phyloP scores from a whole-genome alignment of 257 asterid species.

The Gentiana macrophylla region DNA sequence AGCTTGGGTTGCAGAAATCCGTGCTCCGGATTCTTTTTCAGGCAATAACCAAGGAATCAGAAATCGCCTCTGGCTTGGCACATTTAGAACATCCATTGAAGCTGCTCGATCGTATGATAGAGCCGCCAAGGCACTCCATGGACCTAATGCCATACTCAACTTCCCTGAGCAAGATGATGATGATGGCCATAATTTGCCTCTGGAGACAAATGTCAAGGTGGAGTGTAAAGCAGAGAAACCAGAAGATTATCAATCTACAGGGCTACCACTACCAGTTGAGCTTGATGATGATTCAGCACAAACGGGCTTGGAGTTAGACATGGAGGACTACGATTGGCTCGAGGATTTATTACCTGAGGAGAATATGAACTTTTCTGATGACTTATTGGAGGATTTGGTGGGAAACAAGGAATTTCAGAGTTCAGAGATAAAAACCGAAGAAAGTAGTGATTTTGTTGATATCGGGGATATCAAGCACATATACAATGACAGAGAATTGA shows the following conservation, averaged over 20 bases:
- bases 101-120: constrained; percentile 23
- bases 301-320: background rate
- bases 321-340: background rate
- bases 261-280: background rate
- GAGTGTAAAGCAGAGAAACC: no score
- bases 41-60: background rate
- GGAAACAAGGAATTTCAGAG: background rate
- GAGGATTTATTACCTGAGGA: background rate
- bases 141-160: constrained; percentile 14
- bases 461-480: no score
- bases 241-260: background rate
- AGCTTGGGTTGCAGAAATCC: constrained; percentile 29
- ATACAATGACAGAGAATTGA: no score
- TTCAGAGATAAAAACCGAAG: background rate
- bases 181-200: no score
- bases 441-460: background rate
- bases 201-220: no score
- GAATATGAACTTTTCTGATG: no score
- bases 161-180: constrained; percentile 9
- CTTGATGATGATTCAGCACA: background rate
- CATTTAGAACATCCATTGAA: constrained; percentile 16
- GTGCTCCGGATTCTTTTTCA: constrained; percentile 9
- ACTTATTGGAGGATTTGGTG: background rate
- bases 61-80: constrained; percentile 24
- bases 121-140: constrained; percentile 19